Evolutionary conservation across 495 filamentous ascomycete genomes (phyloP), one percentile per base, ranked within the genome.

Genomic region (Penicillium canescens): DNA sequence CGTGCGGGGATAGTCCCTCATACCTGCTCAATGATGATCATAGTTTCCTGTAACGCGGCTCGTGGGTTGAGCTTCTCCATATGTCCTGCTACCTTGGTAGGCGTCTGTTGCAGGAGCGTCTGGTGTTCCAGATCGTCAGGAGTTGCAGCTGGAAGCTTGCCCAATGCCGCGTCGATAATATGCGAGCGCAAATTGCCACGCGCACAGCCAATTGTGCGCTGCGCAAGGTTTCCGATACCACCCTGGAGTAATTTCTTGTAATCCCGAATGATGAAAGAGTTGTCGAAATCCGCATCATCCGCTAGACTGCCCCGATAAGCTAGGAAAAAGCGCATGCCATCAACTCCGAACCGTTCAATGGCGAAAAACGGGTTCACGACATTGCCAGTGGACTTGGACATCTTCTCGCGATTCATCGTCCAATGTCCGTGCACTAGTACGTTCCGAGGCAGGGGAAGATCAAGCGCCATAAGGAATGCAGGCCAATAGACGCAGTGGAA

Each of bases 401-500:
- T 98, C 67, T 98, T 98, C 56, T 83, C 78, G 38, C 78, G 78
- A 47, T 88, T 89, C 67, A 98, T 84, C 2, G 92, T 94, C 94
- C 94, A 98, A 66, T 98, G 95, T 1, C 86, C 91, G 62, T 98
- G 94, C 16, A 90, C 89, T 0, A 98, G 78, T 18, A 98, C 80
- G 47, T 85, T 83, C 58, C 86, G 87, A 5, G 94, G 93, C n/a
- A 89, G 68, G 2, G 92, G 87, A 3, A 98, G 74, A 54, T 87
- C 86, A 23, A 98, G 76, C 4, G 93, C 93, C 75, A 98, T 84
- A 26, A 98, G 86, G 62, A 98, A 87, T 2, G 94, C 94, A 1
- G 94, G 94, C 94, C 94, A 98, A 77, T 98, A 98, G 23, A 98
- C 87, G 71, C 89, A 90, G 70, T 98, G 95, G 70, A 98, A 98